phyloP scores from a whole-genome alignment of 225 moss, liverwort and hornwort genomes.

The Anthoceros angustus region DNA sequence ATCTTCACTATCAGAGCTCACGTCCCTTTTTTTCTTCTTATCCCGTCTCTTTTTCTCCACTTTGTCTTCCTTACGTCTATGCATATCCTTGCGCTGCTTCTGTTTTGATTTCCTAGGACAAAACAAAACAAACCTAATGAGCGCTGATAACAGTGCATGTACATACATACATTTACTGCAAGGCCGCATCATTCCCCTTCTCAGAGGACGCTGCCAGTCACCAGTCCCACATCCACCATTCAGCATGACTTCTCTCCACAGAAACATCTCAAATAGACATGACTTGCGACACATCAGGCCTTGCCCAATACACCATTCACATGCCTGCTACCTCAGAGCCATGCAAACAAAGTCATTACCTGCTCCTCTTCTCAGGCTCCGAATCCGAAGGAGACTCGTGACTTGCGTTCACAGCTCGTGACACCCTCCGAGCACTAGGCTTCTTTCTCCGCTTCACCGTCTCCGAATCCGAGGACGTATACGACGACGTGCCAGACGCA shows the following conservation, averaged over 20 bases:
- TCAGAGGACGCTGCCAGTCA: neutral
- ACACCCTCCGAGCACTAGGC: neutral
- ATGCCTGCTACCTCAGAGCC: neutral
- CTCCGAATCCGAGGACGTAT: neutral
- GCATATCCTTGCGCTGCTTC: neutral
- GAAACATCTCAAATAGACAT: neutral
- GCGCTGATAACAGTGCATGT: neutral
- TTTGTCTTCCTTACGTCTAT: neutral
- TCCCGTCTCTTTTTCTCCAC: neutral
- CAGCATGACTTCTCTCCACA: neutral
- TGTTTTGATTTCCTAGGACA: conserved; percentile 5
- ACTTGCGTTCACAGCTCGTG: neutral
- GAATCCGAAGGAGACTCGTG: neutral
- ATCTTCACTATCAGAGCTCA: too few relatives aligned
- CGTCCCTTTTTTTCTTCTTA: neutral
- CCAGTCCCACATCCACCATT: neutral
- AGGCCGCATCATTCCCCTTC: neutral
- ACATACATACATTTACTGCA: neutral
- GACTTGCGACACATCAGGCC: neutral
- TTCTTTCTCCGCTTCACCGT: neutral
- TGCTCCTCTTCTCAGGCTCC: neutral
- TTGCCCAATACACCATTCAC: neutral
- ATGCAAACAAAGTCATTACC: conserved; percentile 1
- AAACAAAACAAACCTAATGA: neutral
- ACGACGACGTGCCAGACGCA: neutral